Conservation (phyloP, 148 eudicot species). For the Cornus suecica region DNA sequence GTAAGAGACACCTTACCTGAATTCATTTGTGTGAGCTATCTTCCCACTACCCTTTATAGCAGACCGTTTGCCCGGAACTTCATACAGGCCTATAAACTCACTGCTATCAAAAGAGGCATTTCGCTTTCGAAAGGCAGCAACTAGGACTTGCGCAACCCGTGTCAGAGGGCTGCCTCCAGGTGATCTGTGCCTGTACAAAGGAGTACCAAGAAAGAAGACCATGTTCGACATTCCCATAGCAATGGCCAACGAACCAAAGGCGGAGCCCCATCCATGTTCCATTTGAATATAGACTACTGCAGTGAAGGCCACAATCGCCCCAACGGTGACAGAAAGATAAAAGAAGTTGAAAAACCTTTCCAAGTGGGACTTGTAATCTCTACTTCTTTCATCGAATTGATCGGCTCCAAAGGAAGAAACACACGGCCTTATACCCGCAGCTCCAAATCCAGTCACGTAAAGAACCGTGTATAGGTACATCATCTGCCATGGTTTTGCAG, state of each 20-base stretch:
- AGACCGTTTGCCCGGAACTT: constrained; percentile 75
- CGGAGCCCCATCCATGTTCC: constrained; percentile 70
- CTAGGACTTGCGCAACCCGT: constrained; percentile 76
- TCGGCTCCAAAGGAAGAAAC: constrained; percentile 93
- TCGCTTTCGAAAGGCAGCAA: constrained; percentile 75
- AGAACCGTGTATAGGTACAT: constrained; percentile 57
- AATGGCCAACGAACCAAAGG: constrained; percentile 68
- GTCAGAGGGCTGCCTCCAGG: constrained; percentile 95
- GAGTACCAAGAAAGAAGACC: constrained; percentile 80
- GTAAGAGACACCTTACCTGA: constrained; percentile 41
- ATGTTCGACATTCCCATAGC: constrained; percentile 79
- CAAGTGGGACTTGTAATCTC: constrained; percentile 56
- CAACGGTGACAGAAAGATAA: constrained; percentile 73
- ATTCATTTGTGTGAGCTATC: constrained; percentile 67
- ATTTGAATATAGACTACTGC: constrained; percentile 77
- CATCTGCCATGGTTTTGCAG: constrained; percentile 86
- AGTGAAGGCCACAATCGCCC: constrained; percentile 82
- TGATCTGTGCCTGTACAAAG: constrained; percentile 70
- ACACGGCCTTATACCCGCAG: constrained; percentile 89
- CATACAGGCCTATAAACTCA: constrained; percentile 68
- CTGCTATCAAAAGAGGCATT: constrained; percentile 55
- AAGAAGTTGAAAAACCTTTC: constrained; percentile 82
- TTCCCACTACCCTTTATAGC: constrained; percentile 79
- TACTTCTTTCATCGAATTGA: constrained; percentile 77
- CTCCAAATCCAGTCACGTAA: constrained; percentile 79